These are phyloP conservation scores for Xylaria nigripes DNA, from an alignment of 495 filamentous ascomycete genomes.

Conservation along the genomic window DNA sequence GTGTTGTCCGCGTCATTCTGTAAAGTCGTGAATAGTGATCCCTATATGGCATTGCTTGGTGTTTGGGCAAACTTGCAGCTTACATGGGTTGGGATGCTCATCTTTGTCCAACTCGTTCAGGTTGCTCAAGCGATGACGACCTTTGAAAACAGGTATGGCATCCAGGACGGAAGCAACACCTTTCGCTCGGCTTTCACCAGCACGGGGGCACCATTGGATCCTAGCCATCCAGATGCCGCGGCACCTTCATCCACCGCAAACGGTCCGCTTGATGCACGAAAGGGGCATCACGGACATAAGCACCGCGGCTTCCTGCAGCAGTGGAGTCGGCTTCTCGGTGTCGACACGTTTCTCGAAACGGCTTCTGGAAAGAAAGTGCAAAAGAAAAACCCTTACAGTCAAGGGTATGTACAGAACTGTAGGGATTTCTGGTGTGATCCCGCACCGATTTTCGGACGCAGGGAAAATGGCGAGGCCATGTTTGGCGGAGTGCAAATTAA, in stretches of 20 bases:
- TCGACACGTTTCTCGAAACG: constrained; percentile 87
- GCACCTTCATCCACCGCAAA: constrained; percentile 32
- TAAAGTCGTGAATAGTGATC: constrained; percentile 63
- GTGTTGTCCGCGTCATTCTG: constrained; percentile 69
- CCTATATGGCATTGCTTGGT: constrained; percentile 70
- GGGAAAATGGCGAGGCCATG: constrained; percentile 63
- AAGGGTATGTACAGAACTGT: constrained; percentile 75
- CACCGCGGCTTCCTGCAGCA: constrained; percentile 61
- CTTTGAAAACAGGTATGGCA: constrained; percentile 84
- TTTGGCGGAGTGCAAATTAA: constrained; percentile 73
- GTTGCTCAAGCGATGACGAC: constrained; percentile 88
- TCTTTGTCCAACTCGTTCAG: constrained; percentile 85
- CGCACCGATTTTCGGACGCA: constrained; percentile 67
- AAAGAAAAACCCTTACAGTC: constrained; percentile 72
- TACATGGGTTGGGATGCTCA: constrained; percentile 91
- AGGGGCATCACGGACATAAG: constrained; percentile 36
- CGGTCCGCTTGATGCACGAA: constrained; percentile 31
- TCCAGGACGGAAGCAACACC: constrained; percentile 50
- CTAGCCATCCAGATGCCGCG: constrained; percentile 28
- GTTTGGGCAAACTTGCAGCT: constrained; percentile 77
- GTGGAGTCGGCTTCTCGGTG: constrained; percentile 75
- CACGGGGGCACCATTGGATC: constrained; percentile 60
- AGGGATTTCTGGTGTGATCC: constrained; percentile 95
- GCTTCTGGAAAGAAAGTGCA: constrained; percentile 47
- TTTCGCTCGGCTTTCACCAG: constrained; percentile 73